These are phyloP conservation scores for Capsella bursapastoris DNA, from an alignment of 345 rosid genomes.

Conservation along the genomic window DNA sequence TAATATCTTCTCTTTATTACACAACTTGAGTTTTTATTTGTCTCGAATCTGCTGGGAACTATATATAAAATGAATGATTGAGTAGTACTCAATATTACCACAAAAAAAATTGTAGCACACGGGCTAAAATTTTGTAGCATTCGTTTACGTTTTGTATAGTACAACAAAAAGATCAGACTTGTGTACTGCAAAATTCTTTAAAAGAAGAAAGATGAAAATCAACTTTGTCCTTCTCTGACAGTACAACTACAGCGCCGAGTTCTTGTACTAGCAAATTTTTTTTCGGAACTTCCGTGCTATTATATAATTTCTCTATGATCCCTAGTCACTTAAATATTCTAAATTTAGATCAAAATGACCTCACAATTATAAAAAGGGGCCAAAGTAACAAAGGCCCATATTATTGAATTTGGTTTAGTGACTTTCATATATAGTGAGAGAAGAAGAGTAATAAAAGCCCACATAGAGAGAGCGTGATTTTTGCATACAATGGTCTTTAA, in stretches of 20 bases:
- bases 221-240: slow-evolving; percentile 30
- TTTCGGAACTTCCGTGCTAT: neutral
- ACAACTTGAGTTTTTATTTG: slow-evolving; percentile 6
- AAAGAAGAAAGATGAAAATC: neutral
- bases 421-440: neutral
- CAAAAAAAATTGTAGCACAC: slow-evolving; percentile 28
- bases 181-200: slow-evolving; percentile 30
- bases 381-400: neutral
- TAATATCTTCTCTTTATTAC: neutral
- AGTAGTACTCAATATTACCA: slow-evolving; percentile 36
- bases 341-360: slow-evolving; percentile 14
- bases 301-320: neutral
- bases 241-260: slow-evolving; percentile 21
- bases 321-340: neutral
- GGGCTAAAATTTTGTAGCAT: slow-evolving; percentile 6
- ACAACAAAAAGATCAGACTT: slow-evolving; percentile 19
- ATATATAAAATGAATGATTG: slow-evolving; percentile 24
- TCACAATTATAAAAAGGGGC: neutral
- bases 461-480: neutral
- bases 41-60: neutral
- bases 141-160: slow-evolving; percentile 34
- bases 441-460: neutral
- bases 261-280: slow-evolving; percentile 22
- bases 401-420: neutral
- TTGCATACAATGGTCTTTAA: neutral